Evolutionary conservation across 352 stramenopile species (phyloP).

Genomic region (Phytophthora vignae): DNA sequence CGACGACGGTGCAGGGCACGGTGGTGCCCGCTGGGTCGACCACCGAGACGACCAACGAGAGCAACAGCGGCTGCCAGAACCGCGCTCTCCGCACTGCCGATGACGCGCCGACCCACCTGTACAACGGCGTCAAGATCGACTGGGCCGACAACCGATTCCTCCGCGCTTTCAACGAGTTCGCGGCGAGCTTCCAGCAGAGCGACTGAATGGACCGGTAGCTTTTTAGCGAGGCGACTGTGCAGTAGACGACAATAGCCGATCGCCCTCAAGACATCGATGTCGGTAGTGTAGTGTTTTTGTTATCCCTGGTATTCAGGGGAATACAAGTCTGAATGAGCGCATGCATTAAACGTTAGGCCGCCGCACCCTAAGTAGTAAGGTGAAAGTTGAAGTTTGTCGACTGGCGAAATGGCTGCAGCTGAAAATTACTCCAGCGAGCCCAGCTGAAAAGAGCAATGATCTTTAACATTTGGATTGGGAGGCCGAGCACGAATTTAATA

Average conservation of each 20-base stretch:
- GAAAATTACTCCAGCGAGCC: too few species aligned
- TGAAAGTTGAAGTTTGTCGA: too few species aligned
- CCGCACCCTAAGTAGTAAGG: too few species aligned
- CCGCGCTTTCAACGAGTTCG: constrained; percentile 43
- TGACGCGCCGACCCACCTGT: constrained; percentile 30
- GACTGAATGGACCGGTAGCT: not conserved
- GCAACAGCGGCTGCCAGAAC: constrained; percentile 28
- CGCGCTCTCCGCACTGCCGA: constrained; percentile 31
- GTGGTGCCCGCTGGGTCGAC: constrained; percentile 22
- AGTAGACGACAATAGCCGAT: not conserved
- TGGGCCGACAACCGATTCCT: constrained; percentile 46
- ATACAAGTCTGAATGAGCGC: too few species aligned
- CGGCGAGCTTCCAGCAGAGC: constrained; percentile 20
- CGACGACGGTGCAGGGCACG: constrained; percentile 19
- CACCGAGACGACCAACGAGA: constrained; percentile 16
- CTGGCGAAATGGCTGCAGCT: too few species aligned
- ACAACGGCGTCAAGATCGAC: constrained; percentile 31
- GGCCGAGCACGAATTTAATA: too few species aligned
- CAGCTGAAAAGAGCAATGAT: too few species aligned
- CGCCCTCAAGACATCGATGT: not conserved
- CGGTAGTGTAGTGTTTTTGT: not conserved
- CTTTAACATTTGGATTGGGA: too few species aligned
- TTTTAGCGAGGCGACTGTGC: not conserved
- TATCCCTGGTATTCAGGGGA: too few species aligned
- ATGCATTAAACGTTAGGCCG: too few species aligned